Conservation (phyloP, 1,139 yeast species). For the Pichia sp. region DNA sequence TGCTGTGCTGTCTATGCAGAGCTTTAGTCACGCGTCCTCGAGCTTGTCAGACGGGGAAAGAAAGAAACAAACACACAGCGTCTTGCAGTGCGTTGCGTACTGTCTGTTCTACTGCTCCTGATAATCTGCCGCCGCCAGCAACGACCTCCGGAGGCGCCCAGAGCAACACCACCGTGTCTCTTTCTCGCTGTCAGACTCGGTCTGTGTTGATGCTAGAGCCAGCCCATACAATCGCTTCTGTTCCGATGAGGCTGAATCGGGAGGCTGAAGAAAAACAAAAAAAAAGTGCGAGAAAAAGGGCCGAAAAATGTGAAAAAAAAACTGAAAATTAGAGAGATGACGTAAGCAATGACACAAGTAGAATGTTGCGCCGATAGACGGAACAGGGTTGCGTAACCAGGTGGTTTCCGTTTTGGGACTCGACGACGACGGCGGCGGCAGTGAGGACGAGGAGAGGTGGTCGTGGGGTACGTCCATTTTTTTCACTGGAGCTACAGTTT, state of each 20-base stretch:
- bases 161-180: not conserved
- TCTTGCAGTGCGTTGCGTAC: too few relatives aligned
- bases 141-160: not conserved
- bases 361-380: not conserved
- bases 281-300: not conserved
- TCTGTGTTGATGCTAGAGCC: not conserved
- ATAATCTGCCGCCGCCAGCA: not conserved
- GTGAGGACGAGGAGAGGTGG: not conserved
- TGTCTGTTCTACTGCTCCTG: not conserved
- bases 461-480: not conserved
- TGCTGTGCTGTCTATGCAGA: not conserved
- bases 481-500: not conserved
- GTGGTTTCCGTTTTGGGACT: constrained; percentile 3
- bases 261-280: not conserved
- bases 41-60: too few relatives aligned
- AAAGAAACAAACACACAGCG: too few relatives aligned
- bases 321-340: too few relatives aligned
- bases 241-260: not conserved
- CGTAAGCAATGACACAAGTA: too few relatives aligned
- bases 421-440: constrained; percentile 1
- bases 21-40: too few relatives aligned
- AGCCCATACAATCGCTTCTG: not conserved
- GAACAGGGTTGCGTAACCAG: too few relatives aligned
- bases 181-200: not conserved
- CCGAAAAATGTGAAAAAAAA: not conserved